Conservation (phyloP, 1,284 basidiomycete genomes). For the Paramarasmius palmivorus region DNA sequence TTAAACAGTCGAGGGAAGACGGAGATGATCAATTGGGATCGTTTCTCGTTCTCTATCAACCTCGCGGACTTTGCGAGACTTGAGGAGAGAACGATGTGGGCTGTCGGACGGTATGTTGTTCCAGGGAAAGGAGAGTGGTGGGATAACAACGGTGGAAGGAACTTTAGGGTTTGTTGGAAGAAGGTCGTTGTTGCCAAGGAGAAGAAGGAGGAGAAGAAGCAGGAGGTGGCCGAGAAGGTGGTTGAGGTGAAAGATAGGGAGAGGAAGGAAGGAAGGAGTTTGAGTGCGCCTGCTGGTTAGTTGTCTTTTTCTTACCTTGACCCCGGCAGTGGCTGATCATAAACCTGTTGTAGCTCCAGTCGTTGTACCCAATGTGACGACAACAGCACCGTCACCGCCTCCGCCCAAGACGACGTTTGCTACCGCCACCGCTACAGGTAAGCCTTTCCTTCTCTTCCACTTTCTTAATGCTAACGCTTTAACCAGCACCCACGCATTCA, state of each 20-base stretch:
- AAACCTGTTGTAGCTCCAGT: too few relatives aligned
- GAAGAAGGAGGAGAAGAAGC: background rate
- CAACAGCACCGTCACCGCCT: background rate
- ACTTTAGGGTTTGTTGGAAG: slow-evolving; percentile 64
- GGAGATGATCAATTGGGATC: slow-evolving; percentile 41
- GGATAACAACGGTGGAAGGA: slow-evolving; percentile 86
- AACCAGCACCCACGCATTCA: background rate
- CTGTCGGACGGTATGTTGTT: slow-evolving; percentile 23
- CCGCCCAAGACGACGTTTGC: background rate
- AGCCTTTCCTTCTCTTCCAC: background rate
- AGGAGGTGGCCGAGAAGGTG: background rate
- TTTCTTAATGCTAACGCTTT: too few relatives aligned
- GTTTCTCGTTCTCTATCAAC: slow-evolving; percentile 63
- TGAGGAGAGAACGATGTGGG: slow-evolving; percentile 45
- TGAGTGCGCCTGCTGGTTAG: background rate
- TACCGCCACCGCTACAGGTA: background rate
- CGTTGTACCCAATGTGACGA: background rate
- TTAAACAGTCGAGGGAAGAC: slow-evolving; percentile 21
- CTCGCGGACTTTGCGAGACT: slow-evolving; percentile 71
- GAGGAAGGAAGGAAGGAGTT: background rate
- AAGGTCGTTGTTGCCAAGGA: background rate
- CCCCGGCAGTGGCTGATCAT: too few relatives aligned
- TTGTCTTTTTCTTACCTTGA: background rate
- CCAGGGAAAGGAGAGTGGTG: slow-evolving; percentile 61
- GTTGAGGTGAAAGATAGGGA: background rate